Conservation (phyloP, 495 filamentous ascomycete genomes). For the Neurospora pannonica region DNA sequence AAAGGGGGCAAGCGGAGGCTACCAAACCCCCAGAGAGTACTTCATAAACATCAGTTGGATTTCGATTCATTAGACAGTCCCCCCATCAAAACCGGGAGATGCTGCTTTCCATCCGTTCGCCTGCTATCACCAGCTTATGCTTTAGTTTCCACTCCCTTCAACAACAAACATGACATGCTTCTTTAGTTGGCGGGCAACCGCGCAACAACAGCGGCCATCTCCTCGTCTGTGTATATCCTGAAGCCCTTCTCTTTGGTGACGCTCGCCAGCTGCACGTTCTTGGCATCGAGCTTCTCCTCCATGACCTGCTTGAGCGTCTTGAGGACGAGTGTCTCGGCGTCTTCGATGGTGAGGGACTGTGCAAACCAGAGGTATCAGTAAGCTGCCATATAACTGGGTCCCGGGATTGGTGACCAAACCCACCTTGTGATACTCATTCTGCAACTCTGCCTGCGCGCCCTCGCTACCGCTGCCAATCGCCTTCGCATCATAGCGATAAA, state of each 20-base stretch:
- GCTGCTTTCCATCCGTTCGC: neutral
- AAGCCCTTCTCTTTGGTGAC: conserved; percentile 97
- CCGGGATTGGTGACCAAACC: neutral
- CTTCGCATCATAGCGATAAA: conserved; percentile 98
- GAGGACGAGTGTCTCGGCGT: conserved; percentile 89
- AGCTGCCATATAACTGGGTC: conserved; percentile 1
- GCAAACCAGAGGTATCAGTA: neutral
- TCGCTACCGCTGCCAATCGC: conserved; percentile 95
- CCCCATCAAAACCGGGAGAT: neutral
- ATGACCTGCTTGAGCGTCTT: conserved; percentile 99
- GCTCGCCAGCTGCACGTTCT: conserved; percentile 96
- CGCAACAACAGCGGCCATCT: conserved; percentile 86
- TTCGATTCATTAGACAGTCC: neutral
- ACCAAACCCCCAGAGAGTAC: neutral
- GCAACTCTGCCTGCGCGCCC: conserved; percentile 92
- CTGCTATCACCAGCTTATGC: neutral
- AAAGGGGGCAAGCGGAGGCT: neutral
- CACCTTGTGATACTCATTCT: conserved; percentile 94
- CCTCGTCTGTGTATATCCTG: conserved; percentile 92
- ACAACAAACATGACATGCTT: neutral
- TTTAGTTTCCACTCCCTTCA: neutral
- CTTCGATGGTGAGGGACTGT: conserved; percentile 77
- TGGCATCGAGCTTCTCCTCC: conserved; percentile 98
- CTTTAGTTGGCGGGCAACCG: conserved; percentile 50
- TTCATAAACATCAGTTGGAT: neutral